Base-by-base conservation (phyloP, 768 basidiomycete species). In the Boletus coccyginus region DNA sequence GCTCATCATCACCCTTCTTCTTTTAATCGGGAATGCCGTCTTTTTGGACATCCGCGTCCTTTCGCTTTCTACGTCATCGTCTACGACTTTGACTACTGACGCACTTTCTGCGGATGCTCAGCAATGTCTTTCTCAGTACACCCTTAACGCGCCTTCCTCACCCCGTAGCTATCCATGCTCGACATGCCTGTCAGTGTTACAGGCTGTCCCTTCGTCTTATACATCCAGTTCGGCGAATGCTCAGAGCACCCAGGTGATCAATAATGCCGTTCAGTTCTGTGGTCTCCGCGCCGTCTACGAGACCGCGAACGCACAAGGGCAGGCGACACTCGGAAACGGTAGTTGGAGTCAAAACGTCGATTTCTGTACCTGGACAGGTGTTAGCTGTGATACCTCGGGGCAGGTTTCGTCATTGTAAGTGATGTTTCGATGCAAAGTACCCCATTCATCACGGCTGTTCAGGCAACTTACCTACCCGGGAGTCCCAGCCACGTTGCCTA, bases 351-450 rank as follows among this genome's bases (percentile, higher is more conserved):
- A 76, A 57, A 75, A 80, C 48, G 60, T 74, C 39, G 68, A 72
- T 47, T 78, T 78, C 57, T 81, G 80, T 58, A 66, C 72, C 1
- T 82, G 81, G 81, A 67, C 58, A 8, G 81, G 81, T 3, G 75
- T 82, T 5, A 62, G 59, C 31, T 82, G 81, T 57, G 73, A 77
- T 61, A 62, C 68, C 6, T 66, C 69, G 24, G 79, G 79, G 5
- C 61, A 66, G 31, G 73, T 81, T 4, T 64, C 70, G 16, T 73
- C 73, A 9, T 55, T 82, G 80, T 81, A 41, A 60, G 79, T 73
- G 31, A 8, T 39, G 10, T 16, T 19, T 33, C 6, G 1, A 38
- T 45, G 24, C 39, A 8, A 13, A 35, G 14, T 10, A 21, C 43
- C 6, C 52, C 19, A 12, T 46, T 57, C 32, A 56, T 38, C 19